Evolutionary conservation across 164 flowering plant species (phyloP), one percentile per base, ranked within the genome.

Genomic region (Hamamelis virginiana): DNA sequence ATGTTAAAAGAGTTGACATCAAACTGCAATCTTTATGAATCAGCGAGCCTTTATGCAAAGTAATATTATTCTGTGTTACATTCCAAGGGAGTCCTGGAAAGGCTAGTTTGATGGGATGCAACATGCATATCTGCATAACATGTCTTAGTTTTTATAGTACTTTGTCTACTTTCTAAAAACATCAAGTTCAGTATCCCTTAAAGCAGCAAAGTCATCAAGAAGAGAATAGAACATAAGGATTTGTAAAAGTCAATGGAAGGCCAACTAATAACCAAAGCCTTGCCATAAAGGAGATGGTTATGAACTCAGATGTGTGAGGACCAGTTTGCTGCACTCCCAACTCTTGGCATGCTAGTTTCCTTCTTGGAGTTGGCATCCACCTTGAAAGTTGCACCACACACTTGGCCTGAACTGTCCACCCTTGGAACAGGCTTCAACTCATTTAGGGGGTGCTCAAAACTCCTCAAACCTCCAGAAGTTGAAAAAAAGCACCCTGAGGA

Each of bases 291-390:
- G 13, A 16, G 41, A 50, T 25, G 25, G 47, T 5, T 23, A 28
- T 55, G 8, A 50, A 27, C 66, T 87, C 80, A 92, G 83, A 76
- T 83, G 57, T 89, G 70, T 10, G 80, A 45, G 61, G 99, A 89
- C 99, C 99, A 95, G 76, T 95, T 85, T 1, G 94, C 94, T 38
- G 92, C 91, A 76, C 99, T 95, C 28, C 97, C 97, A 56, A 95
- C 99, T 73, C 97, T 81, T 18, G 91, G 94, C 87, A 92, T 92
- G 73, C 88, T 78, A 46, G 82, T 11, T 51, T 83, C 89, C 81
- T 87, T 92, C 80, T 78, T 80, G 4, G 91, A 38, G 50, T 85
- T 91, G 0, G 77, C 72, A 76, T 92, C 98, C 62, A 95, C 99
- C 78, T 87, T 91, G 77, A 81, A 95, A 59, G 72, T 86, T 27